Conservation (phyloP, 768 basidiomycete genomes). For the Asterophora lycoperdoides region DNA sequence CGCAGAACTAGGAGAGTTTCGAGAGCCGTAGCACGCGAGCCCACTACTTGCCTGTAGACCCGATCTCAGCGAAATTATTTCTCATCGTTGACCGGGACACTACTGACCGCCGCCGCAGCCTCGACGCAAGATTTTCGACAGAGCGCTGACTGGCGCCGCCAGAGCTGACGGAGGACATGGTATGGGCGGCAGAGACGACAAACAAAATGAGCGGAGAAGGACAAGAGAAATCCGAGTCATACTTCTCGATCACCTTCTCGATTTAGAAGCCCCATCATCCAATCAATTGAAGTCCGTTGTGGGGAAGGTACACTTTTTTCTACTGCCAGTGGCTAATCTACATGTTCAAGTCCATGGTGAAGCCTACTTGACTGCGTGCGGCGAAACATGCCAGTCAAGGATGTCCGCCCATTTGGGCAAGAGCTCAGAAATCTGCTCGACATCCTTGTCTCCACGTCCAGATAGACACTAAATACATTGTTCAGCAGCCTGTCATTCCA, state of each 20-base stretch:
- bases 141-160: slow-evolving; percentile 43
- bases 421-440: slow-evolving; percentile 91
- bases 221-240: slow-evolving; percentile 4
- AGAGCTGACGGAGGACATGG: slow-evolving; percentile 41
- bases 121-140: slow-evolving; percentile 68
- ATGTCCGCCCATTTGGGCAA: slow-evolving; percentile 94
- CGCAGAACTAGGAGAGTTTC: slow-evolving; percentile 87
- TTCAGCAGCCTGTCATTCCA: slow-evolving; percentile 1
- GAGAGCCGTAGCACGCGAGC: slow-evolving; percentile 83
- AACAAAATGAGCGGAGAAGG: neutral
- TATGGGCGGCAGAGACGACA: neutral
- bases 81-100: neutral
- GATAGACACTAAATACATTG: slow-evolving; percentile 66
- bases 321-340: neutral
- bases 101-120: slow-evolving; percentile 67
- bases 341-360: neutral
- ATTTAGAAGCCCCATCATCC: slow-evolving; percentile 6
- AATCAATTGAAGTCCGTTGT: neutral
- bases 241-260: slow-evolving; percentile 13
- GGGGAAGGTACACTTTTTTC: neutral
- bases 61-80: neutral
- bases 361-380: slow-evolving; percentile 23
- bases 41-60: slow-evolving; percentile 76
- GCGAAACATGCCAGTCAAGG: slow-evolving; percentile 86
- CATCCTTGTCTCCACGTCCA: slow-evolving; percentile 97